Conservation (phyloP, 2,329 filamentous ascomycete species). For the Clonostachys chloroleuca region DNA sequence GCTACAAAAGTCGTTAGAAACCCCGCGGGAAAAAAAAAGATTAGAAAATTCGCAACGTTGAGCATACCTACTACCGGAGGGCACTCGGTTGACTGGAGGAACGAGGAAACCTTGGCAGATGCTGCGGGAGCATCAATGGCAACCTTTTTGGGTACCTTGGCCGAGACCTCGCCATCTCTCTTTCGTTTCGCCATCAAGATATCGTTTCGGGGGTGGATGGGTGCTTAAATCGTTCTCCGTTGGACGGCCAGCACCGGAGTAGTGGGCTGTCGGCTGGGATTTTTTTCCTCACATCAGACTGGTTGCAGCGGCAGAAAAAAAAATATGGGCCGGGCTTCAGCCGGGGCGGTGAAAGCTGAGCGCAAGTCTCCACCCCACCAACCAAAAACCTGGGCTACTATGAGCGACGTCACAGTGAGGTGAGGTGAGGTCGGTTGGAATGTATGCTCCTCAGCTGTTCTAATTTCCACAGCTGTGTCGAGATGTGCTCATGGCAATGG, state of each 20-base stretch:
- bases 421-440: no score
- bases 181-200: constrained; percentile 42
- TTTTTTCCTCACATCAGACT: constrained; percentile 13
- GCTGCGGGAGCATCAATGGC: constrained; percentile 33
- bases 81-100: constrained; percentile 37
- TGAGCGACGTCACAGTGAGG: constrained; percentile 3
- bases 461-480: no score
- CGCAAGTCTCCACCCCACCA: constrained; percentile 2
- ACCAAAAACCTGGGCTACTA: neutral
- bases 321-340: constrained; percentile 1
- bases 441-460: no score
- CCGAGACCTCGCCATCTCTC: constrained; percentile 32
- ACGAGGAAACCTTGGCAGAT: constrained; percentile 38
- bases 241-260: neutral
- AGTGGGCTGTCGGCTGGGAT: constrained; percentile 16
- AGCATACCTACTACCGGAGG: constrained; percentile 49
- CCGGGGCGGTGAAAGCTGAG: constrained; percentile 3
- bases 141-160: constrained; percentile 48
- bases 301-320: constrained; percentile 2
- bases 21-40: no score
- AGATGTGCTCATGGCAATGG: no score
- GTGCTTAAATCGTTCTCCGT: constrained; percentile 1
- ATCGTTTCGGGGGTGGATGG: neutral
- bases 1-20: constrained; percentile 11
- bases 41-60: no score